Base-by-base conservation (phyloP, 2,329 filamentous ascomycete species). In the Aspergillus brasiliensis region DNA sequence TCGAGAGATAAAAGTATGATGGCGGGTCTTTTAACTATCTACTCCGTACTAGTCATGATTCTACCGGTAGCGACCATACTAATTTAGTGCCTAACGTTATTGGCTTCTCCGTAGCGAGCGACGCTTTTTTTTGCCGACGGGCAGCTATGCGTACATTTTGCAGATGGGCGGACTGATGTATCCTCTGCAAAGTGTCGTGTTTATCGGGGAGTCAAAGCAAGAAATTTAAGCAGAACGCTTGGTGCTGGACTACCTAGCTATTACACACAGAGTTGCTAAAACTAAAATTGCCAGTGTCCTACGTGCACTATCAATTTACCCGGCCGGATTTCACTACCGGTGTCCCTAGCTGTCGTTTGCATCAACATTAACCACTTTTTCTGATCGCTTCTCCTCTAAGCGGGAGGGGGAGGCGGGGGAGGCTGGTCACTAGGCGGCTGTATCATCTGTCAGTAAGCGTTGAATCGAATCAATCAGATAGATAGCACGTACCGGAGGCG, bases 381-480 rank as follows among this genome's bases (percentile, higher is more conserved):
- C 8, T 19, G 15, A 49, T 7, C 38, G 23, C 40, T 21, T 31
- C 8, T 37, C 52, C 31, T 52, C 70, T 64, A 77, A 53, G 72
- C 70, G n/a, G 77, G 73, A 42, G 86, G 86, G 56, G 84, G 84
- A 38, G 86, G 87, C 23, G 89, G 87, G 21, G 87, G 87, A 63
- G 84, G 84, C 62, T 82, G 81, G 60, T 86, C 84, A 67, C 83
- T 83, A 15, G 81, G 81, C 42, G 79, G 78, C 65, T 77, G 60
- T 52, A 60, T 44, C 7, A 44, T 44, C 40, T 13, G 40, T 44
- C 40, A 44, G 40, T 44, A 23, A 15, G 19, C 19, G 10, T 10
- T 44, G 3, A 11, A 34, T 34, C n/a, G n/a, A n/a, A n/a, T 13
- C 40, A 23, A 3, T 44, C 0, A 0, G 2, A 15, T 11, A 5